These are phyloP conservation scores for Chlorella sp. DNA, from an alignment of 139 green algal species.

Conservation along the genomic window DNA sequence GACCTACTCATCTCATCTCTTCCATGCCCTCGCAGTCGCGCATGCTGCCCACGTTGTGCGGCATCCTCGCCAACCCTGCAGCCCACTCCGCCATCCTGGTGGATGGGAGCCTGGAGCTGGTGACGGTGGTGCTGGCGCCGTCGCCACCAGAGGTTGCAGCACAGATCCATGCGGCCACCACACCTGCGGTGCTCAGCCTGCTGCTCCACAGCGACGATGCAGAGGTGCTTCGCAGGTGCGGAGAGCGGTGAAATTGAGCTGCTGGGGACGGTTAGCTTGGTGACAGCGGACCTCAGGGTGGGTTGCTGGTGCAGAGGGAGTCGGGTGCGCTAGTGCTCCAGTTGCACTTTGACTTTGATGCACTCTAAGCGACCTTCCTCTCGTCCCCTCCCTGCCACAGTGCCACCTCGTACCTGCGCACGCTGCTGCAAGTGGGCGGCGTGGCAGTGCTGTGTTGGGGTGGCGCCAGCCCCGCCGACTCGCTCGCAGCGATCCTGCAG, in stretches of 20 bases:
- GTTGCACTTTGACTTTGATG: too few relatives aligned
- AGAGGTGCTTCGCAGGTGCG: conserved; percentile 28
- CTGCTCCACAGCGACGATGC: conserved; percentile 1
- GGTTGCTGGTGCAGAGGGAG: too few relatives aligned
- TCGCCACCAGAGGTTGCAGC: conserved; percentile 29
- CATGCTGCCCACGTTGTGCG: conserved; percentile 52
- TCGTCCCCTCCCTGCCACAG: too few relatives aligned
- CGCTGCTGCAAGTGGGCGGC: conserved; percentile 40
- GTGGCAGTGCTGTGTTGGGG: conserved; percentile 39
- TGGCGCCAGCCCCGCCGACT: conserved; percentile 7
- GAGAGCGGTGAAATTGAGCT: too few relatives aligned
- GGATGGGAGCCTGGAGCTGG: conserved; percentile 63
- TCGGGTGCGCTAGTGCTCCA: too few relatives aligned
- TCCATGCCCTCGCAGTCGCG: conserved; percentile 22
- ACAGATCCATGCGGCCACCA: conserved; percentile 38
- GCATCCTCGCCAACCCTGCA: conserved; percentile 37
- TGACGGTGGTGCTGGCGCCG: conserved; percentile 51
- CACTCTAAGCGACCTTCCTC: too few relatives aligned
- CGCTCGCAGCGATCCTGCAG: conserved; percentile 35
- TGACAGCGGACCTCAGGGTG: too few relatives aligned
- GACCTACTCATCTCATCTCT: not conserved
- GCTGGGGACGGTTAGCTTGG: too few relatives aligned
- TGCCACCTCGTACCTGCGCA: conserved; percentile 29
- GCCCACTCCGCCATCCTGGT: conserved; percentile 49
- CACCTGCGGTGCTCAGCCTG: conserved; percentile 32